A percentile compares a stretch with the other conserved stretches of the same genome.
Evolutionary conservation across 345 rosid species (phyloP).

Genomic region (Aquilaria sinensis): DNA sequence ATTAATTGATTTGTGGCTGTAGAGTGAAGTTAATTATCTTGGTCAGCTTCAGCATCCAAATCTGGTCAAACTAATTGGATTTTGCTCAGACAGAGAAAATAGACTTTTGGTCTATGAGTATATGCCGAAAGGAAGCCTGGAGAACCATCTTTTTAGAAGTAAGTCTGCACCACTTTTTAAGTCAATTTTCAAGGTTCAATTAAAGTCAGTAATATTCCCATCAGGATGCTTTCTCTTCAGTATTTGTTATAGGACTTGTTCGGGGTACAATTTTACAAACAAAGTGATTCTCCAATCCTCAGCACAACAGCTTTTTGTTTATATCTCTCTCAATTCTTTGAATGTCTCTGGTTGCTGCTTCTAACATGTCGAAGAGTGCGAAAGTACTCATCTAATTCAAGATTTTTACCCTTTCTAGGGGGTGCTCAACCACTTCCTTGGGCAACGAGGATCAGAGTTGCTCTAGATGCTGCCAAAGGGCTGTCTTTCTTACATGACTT

Average conservation of each 20-base stretch:
- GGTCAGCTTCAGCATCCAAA: slow-evolving; percentile 75
- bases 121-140: slow-evolving; percentile 22
- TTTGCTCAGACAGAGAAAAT: slow-evolving; percentile 51
- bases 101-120: slow-evolving; percentile 81
- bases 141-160: slow-evolving; percentile 70
- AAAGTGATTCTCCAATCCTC: no score
- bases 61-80: slow-evolving; percentile 74
- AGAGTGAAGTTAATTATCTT: slow-evolving; percentile 72
- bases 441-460: slow-evolving; percentile 60
- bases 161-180: slow-evolving; percentile 14
- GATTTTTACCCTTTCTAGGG: slow-evolving; percentile 25
- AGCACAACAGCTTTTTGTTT: no score
- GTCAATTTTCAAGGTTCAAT: no score
- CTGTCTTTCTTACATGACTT: slow-evolving; percentile 71
- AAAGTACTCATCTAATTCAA: no score
- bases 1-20: slow-evolving; percentile 13
- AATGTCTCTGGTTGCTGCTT: no score
- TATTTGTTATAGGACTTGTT: no score
- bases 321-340: no score
- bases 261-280: no score
- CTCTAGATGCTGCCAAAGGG: slow-evolving; percentile 67
- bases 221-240: no score
- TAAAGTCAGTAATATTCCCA: no score
- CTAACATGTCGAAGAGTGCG: no score
- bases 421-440: slow-evolving; percentile 56